These are phyloP conservation scores for Hypoxylon perforatum DNA, from an alignment of 495 filamentous ascomycete genomes.

Conservation along the genomic window DNA sequence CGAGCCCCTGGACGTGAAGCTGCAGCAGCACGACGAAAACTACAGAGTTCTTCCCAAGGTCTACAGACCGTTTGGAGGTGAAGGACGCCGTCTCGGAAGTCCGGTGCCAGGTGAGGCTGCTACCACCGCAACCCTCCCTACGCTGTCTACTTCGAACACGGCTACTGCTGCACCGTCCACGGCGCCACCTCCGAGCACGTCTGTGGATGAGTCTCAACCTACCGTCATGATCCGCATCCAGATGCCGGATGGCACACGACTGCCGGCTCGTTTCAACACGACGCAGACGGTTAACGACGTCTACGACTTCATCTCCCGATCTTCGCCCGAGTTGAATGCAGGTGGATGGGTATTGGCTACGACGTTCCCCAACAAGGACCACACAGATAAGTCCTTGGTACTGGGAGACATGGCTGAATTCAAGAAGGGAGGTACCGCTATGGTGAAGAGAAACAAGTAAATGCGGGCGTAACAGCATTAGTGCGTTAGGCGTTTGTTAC, in stretches of 20 bases:
- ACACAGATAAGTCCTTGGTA: conserved; percentile 74
- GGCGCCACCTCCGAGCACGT: conserved; percentile 54
- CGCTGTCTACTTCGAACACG: conserved; percentile 50
- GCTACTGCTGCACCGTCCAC: conserved; percentile 57
- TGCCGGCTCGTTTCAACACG: conserved; percentile 91
- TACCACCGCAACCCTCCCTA: conserved; percentile 45
- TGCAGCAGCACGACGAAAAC: conserved; percentile 86
- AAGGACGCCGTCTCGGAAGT: conserved; percentile 89
- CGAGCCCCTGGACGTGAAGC: conserved; percentile 90
- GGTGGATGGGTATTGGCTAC: conserved; percentile 88
- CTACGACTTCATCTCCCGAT: conserved; percentile 81
- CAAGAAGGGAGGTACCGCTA: conserved; percentile 80
- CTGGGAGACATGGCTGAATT: conserved; percentile 86
- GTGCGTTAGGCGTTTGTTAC: conserved; percentile 1
- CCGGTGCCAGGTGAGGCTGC: conserved; percentile 76
- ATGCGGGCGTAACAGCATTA: neutral
- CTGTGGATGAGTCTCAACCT: conserved; percentile 81
- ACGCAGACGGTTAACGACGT: conserved; percentile 91
- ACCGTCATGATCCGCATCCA: conserved; percentile 85
- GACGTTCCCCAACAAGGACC: conserved; percentile 95
- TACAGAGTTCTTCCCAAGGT: conserved; percentile 84
- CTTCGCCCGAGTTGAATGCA: conserved; percentile 66
- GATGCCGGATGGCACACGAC: conserved; percentile 86
- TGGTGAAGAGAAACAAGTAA: conserved; percentile 71
- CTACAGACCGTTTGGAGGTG: conserved; percentile 86